Percentiles rank a stretch among this genome's conserved stretches.
These are phyloP conservation scores for Cercospora zeae-maydis DNA, from an alignment of 2,329 filamentous ascomycete species.

Conservation along the genomic window DNA sequence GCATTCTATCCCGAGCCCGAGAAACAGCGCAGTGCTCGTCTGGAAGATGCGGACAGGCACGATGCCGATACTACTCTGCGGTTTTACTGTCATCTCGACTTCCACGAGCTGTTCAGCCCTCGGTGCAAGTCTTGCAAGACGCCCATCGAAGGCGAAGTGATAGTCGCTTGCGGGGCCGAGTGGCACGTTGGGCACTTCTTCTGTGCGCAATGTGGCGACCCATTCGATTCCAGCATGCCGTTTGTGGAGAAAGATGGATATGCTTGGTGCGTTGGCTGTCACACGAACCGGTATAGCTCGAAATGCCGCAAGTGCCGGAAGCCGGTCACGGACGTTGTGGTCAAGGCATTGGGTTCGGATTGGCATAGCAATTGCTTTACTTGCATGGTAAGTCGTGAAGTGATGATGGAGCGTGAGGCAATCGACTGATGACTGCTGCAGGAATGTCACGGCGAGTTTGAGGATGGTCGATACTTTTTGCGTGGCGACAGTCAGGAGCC, in stretches of 20 bases:
- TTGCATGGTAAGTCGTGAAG: slow-evolving; percentile 54
- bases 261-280: slow-evolving; percentile 92
- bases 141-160: slow-evolving; percentile 90
- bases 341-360: slow-evolving; percentile 82
- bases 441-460: slow-evolving; percentile 59
- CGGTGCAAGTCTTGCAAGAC: slow-evolving; percentile 95
- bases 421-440: slow-evolving; percentile 31
- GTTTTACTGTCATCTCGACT: slow-evolving; percentile 98
- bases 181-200: slow-evolving; percentile 99
- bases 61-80: slow-evolving; percentile 71
- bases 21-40: slow-evolving; percentile 62
- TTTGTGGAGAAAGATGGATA: slow-evolving; percentile 98
- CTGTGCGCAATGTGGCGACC: slow-evolving; percentile 95
- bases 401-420: not conserved
- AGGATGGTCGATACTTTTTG: slow-evolving; percentile 62
- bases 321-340: slow-evolving; percentile 84
- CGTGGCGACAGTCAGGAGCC: slow-evolving; percentile 57
- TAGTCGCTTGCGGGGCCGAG: slow-evolving; percentile 88
- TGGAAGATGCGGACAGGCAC: slow-evolving; percentile 31
- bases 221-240: slow-evolving; percentile 61
- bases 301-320: slow-evolving; percentile 83
- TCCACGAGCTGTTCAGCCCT: slow-evolving; percentile 89
- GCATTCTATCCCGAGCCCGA: slow-evolving; percentile 94
- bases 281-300: slow-evolving; percentile 83
- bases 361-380: slow-evolving; percentile 94